Evolutionary conservation across 1,284 basidiomycete genomes (phyloP).

Genomic region (Naganishia sp.): DNA sequence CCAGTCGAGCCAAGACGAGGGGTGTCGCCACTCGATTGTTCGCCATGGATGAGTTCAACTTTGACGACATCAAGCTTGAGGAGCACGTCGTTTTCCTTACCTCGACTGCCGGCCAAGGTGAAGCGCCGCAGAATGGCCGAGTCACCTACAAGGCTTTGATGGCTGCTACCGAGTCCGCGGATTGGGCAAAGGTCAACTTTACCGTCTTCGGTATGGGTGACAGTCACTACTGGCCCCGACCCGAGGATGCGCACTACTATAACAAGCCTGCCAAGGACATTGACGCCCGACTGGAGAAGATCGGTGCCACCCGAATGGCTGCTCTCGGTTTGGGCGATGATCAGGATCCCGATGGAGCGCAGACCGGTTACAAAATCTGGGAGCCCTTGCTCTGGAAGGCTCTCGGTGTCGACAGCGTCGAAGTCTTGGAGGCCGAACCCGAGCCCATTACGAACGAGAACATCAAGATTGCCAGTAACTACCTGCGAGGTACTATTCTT

Average conservation of each 20-base stretch:
- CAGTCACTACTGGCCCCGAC: constrained; percentile 97
- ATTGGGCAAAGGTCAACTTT: constrained; percentile 67
- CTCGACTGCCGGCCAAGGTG: constrained; percentile 97
- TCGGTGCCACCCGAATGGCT: constrained; percentile 73
- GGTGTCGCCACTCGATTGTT: constrained; percentile 76
- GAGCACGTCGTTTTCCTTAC: constrained; percentile 82
- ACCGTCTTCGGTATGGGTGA: constrained; percentile 95
- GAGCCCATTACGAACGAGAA: constrained; percentile 99
- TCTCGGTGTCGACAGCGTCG: constrained; percentile 85
- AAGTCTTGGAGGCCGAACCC: constrained; percentile 88
- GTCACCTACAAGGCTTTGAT: constrained; percentile 84
- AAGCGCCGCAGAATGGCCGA: constrained; percentile 94
- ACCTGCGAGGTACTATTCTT: constrained; percentile 89
- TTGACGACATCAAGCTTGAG: constrained; percentile 65
- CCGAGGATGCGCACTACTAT: constrained; percentile 95
- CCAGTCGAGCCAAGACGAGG: constrained; percentile 77
- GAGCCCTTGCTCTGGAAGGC: constrained; percentile 92
- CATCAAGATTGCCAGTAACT: constrained; percentile 96
- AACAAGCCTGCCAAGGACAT: constrained; percentile 96
- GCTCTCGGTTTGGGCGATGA: constrained; percentile 89
- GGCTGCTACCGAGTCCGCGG: constrained; percentile 58
- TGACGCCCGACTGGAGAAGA: constrained; percentile 70
- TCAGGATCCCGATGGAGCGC: constrained; percentile 92
- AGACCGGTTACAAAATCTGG: constrained; percentile 96
- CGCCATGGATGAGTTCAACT: constrained; percentile 64